phyloP scores from a whole-genome alignment of 202 grass and related monocot species.

The Zizania palustris region DNA sequence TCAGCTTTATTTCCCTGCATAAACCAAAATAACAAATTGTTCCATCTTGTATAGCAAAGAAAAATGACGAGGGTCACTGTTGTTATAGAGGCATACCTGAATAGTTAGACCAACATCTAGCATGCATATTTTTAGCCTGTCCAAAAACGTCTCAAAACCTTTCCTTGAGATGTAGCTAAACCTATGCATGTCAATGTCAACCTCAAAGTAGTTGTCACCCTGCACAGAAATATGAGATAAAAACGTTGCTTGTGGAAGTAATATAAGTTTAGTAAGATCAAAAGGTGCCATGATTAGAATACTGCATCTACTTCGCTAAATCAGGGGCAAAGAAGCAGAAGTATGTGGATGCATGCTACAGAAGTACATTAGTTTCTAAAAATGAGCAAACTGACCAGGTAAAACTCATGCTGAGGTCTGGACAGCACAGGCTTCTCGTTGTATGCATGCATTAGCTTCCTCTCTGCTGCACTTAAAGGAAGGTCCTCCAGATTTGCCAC shows the following conservation, averaged over 20 bases:
- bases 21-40: conserved; percentile 26
- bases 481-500: conserved; percentile 96
- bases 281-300: conserved; percentile 16
- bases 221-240: conserved; percentile 51
- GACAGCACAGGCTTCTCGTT: conserved; percentile 98
- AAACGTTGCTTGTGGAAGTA: not conserved
- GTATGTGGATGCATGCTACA: conserved; percentile 18
- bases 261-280: conserved; percentile 11
- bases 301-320: conserved; percentile 19
- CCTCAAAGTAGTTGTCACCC: conserved; percentile 90
- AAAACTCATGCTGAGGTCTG: conserved; percentile 93
- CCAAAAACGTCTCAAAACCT: conserved; percentile 93
- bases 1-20: conserved; percentile 87
- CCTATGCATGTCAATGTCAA: conserved; percentile 99
- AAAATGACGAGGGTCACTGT: not conserved
- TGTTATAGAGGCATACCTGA: conserved; percentile 55
- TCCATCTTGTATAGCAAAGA: not conserved
- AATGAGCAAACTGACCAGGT: conserved; percentile 61
- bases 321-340: not conserved
- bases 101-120: conserved; percentile 95
- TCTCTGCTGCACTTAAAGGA: conserved; percentile 84
- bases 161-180: conserved; percentile 99
- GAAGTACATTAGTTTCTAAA: not conserved
- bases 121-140: conserved; percentile 84
- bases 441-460: conserved; percentile 96